These are phyloP conservation scores for Pelargonium cotyledonis DNA, from an alignment of 441 rosid species.

Conservation along the genomic window DNA sequence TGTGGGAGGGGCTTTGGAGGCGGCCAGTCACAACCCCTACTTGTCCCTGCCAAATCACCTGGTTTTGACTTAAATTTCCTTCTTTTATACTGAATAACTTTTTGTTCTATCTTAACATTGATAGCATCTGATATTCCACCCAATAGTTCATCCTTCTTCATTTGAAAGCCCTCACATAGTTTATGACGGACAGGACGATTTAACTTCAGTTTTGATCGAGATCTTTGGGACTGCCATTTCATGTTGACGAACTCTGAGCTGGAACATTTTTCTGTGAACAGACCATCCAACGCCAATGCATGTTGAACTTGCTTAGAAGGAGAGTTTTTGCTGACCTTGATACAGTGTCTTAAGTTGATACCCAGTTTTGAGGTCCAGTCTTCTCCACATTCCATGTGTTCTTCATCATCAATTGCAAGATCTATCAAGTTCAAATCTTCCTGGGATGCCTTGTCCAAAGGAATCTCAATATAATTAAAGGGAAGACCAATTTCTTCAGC, in stretches of 20 bases:
- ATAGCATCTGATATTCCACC: constrained; percentile 25
- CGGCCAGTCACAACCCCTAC: constrained; percentile 17
- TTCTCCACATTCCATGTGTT: constrained; percentile 42
- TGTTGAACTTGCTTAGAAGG: constrained; percentile 63
- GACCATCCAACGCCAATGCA: constrained; percentile 65
- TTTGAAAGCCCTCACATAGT: constrained; percentile 33
- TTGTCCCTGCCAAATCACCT: constrained; percentile 31
- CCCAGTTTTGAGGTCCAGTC: constrained; percentile 93
- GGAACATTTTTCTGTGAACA: constrained; percentile 44
- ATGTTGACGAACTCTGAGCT: constrained; percentile 39
- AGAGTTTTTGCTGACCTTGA: constrained; percentile 66
- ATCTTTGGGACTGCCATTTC: constrained; percentile 68
- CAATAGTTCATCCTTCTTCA: constrained; percentile 25
- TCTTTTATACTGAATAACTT: constrained; percentile 72
- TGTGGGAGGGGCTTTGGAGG: constrained; percentile 16
- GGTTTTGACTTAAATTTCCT: constrained; percentile 55
- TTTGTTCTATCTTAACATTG: constrained; percentile 39
- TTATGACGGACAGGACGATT: constrained; percentile 28
- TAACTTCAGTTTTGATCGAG: constrained; percentile 58
- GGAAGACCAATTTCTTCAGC: constrained; percentile 63
- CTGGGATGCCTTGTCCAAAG: constrained; percentile 51
- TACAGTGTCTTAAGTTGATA: constrained; percentile 68
- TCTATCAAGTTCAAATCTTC: constrained; percentile 73
- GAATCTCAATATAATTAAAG: constrained; percentile 60
- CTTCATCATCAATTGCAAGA: constrained; percentile 73